phyloP scores from a whole-genome alignment of 768 basidiomycete species.

The Kwoniella heveanensis region DNA sequence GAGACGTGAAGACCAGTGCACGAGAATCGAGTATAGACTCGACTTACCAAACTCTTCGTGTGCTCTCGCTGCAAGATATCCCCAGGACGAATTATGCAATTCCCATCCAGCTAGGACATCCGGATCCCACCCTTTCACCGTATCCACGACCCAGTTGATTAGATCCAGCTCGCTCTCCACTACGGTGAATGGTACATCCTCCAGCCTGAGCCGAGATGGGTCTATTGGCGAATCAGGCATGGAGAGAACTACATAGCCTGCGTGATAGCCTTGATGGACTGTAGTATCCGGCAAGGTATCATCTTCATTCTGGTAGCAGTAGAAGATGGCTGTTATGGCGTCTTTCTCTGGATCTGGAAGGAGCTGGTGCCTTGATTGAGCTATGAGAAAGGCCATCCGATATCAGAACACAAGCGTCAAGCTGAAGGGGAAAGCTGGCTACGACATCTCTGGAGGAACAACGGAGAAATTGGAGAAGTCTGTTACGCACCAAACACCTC shows the following conservation, averaged over 20 bases:
- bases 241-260: slow-evolving; percentile 49
- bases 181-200: slow-evolving; percentile 53
- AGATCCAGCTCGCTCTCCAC: slow-evolving; percentile 76
- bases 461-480: no score
- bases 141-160: slow-evolving; percentile 73
- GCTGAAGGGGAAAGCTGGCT: no score
- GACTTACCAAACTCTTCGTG: slow-evolving; percentile 50
- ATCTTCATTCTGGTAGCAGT: slow-evolving; percentile 66
- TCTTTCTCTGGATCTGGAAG: slow-evolving; percentile 71
- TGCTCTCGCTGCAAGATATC: slow-evolving; percentile 76
- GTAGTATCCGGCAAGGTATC: slow-evolving; percentile 43
- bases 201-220: slow-evolving; percentile 55
- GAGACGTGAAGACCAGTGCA: no score
- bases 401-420: neutral
- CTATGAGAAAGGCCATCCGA: slow-evolving; percentile 56
- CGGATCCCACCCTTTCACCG: slow-evolving; percentile 76
- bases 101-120: slow-evolving; percentile 94
- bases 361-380: slow-evolving; percentile 64
- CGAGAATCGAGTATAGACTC: no score
- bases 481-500: slow-evolving; percentile 87
- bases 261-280: slow-evolving; percentile 45
- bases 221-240: slow-evolving; percentile 27
- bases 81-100: slow-evolving; percentile 84
- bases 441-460: no score
- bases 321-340: slow-evolving; percentile 71